Percentiles rank a stretch among this genome's conserved stretches.
These are phyloP conservation scores for Excoecaria cochinchinensis DNA, from an alignment of 345 rosid species.

Conservation along the genomic window DNA sequence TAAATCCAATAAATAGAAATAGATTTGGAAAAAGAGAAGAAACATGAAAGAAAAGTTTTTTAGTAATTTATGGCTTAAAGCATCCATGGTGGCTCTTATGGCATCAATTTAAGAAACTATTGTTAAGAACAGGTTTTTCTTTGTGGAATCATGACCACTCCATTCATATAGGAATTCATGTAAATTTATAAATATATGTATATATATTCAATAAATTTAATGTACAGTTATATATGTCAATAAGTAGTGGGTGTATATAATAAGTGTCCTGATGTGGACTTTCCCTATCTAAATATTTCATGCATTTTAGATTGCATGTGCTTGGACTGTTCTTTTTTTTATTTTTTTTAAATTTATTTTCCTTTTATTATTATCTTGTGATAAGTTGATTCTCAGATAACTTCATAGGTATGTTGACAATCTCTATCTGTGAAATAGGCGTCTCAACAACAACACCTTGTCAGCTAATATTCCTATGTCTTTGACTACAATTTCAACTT, in stretches of 20 bases:
- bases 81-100: too few species aligned
- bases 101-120: not conserved
- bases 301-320: not conserved
- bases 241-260: not conserved
- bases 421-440: slow-evolving; percentile 44
- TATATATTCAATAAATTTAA: not conserved
- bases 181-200: not conserved
- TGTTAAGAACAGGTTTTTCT: not conserved
- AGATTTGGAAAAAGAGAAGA: too few species aligned
- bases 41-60: too few species aligned
- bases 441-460: slow-evolving; percentile 72
- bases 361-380: not conserved
- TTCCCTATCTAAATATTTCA: not conserved
- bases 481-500: slow-evolving; percentile 41
- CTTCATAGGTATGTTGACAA: slow-evolving; percentile 7
- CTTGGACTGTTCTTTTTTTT: not conserved
- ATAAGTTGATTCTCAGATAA: not conserved
- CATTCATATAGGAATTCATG: not conserved
- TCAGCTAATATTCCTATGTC: slow-evolving; percentile 53
- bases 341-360: not conserved
- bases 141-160: not conserved
- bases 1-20: not conserved
- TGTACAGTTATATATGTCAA: not conserved
- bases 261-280: not conserved
- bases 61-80: too few species aligned